phyloP scores from a whole-genome alignment of 768 basidiomycete genomes.

The Hortiboletus campestris region DNA sequence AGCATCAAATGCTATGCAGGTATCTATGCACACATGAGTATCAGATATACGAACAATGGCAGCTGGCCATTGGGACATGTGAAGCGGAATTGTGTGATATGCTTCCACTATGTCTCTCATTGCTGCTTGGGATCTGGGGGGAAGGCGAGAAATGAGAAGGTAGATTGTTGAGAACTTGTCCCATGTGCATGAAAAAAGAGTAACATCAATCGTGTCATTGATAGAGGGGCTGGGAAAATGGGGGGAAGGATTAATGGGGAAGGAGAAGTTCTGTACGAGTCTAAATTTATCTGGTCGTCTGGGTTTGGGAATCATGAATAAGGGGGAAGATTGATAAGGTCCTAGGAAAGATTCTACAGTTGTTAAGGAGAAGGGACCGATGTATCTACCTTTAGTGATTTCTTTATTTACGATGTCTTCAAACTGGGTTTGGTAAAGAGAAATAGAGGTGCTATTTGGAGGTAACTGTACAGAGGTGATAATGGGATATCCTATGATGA shows the following conservation, averaged over 20 bases:
- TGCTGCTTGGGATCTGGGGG: background rate
- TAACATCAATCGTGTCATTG: background rate
- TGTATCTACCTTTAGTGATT: background rate
- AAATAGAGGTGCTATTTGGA: background rate
- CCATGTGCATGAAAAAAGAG: background rate
- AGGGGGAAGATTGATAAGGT: background rate
- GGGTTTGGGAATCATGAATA: background rate
- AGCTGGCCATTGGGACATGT: no score
- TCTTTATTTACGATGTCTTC: background rate
- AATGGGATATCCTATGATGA: background rate
- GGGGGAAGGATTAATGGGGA: background rate
- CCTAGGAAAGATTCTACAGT: rapidly evolving
- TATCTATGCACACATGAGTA: background rate
- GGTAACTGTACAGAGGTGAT: background rate
- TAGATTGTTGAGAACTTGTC: background rate
- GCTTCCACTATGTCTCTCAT: background rate
- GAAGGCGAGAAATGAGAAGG: background rate
- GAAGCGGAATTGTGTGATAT: no score
- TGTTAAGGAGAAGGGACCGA: background rate
- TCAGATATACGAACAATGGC: no score
- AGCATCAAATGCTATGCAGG: background rate
- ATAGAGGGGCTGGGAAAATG: background rate
- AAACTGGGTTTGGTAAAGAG: background rate
- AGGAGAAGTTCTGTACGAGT: background rate
- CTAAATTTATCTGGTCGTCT: background rate